phyloP scores from a whole-genome alignment of 140 eudicot species.

The Oenanthe javanica region DNA sequence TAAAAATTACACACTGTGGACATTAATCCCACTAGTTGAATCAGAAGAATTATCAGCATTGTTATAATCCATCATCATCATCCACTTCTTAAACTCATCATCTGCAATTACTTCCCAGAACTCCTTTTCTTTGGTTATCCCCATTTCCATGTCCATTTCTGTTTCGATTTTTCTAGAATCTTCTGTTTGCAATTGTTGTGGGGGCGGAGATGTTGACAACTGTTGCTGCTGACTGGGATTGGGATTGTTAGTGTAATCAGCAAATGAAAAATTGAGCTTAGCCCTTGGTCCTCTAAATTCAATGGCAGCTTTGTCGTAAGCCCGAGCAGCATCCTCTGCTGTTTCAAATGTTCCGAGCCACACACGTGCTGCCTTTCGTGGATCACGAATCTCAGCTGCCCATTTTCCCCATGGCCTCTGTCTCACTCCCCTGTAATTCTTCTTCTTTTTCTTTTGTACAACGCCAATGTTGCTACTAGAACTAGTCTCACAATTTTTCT shows the following conservation, averaged over 20 bases:
- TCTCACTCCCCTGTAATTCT: slow-evolving; percentile 5
- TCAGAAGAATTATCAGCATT: background rate
- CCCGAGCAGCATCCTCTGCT: background rate
- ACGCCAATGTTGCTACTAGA: background rate
- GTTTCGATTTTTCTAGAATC: background rate
- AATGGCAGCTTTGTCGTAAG: slow-evolving; percentile 2
- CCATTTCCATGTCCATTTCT: background rate
- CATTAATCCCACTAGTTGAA: background rate
- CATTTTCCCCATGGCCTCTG: slow-evolving; percentile 1
- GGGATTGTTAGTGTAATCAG: background rate
- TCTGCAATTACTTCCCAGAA: slow-evolving; percentile 2
- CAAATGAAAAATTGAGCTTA: background rate
- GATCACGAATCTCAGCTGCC: background rate
- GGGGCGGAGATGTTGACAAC: background rate
- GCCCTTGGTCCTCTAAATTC: background rate
- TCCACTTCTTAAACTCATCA: slow-evolving; percentile 1
- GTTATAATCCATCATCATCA: background rate
- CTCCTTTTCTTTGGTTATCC: background rate
- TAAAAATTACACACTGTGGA: background rate
- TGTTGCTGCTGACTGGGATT: background rate
- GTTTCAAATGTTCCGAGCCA: slow-evolving; percentile 7
- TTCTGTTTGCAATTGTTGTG: background rate
- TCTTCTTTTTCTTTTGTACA: background rate
- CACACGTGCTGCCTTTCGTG: slow-evolving; percentile 2
- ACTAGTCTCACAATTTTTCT: background rate